phyloP scores from a whole-genome alignment of 169 alveolate species.

The Theileria orientalis region DNA sequence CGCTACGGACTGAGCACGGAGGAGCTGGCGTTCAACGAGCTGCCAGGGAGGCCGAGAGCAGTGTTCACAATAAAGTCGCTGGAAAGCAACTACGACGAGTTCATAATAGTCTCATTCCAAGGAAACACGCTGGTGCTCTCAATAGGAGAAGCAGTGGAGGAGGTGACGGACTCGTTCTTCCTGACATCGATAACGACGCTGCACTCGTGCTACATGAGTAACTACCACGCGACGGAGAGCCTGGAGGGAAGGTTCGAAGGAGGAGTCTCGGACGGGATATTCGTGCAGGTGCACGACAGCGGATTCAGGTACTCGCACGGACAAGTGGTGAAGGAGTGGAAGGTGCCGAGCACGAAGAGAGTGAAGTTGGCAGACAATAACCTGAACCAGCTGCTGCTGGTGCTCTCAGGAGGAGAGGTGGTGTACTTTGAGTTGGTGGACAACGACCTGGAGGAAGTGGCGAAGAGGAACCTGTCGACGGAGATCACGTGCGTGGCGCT shows the following conservation, averaged over 20 bases:
- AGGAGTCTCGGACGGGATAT: constrained; percentile 85
- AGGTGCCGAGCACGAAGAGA: constrained; percentile 78
- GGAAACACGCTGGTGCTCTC: constrained; percentile 91
- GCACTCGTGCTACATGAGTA: constrained; percentile 62
- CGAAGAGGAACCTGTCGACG: constrained; percentile 74
- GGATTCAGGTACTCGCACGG: constrained; percentile 86
- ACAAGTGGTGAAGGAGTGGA: constrained; percentile 77
- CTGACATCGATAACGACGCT: constrained; percentile 83
- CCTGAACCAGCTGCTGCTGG: constrained; percentile 87
- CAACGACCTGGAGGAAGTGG: constrained; percentile 84
- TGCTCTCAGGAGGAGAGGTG: constrained; percentile 88
- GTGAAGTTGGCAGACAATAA: constrained; percentile 90
- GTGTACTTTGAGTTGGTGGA: constrained; percentile 92
- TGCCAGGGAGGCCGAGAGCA: constrained; percentile 95
- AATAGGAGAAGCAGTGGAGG: constrained; percentile 91
- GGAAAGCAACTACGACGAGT: constrained; percentile 78
- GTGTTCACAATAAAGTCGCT: constrained; percentile 91
- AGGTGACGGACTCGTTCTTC: constrained; percentile 88
- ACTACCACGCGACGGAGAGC: constrained; percentile 6
- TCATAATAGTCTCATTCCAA: constrained; percentile 91
- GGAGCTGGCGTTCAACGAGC: constrained; percentile 92
- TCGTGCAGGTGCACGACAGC: constrained; percentile 88
- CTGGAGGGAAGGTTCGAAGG: constrained; percentile 20
- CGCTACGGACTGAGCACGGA: constrained; percentile 95
- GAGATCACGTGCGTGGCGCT: constrained; percentile 86